A percentile compares a stretch with the other conserved stretches of the same genome.
Conservation (phyloP, 73 alveolate species). For the Tetrahymena borealis region DNA sequence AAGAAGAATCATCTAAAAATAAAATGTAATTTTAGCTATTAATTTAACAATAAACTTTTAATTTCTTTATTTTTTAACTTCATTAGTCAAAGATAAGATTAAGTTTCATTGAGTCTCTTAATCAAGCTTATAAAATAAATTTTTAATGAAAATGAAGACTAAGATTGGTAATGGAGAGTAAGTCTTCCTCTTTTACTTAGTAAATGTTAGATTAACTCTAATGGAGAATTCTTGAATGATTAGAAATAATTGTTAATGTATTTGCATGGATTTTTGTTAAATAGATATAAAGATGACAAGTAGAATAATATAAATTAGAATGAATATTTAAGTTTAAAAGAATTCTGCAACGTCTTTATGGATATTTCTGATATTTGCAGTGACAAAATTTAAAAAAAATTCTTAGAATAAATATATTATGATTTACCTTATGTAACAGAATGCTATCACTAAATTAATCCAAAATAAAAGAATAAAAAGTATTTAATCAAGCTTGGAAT, state of each 20-base stretch:
- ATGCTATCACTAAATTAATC: background rate
- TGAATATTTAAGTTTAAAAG: background rate
- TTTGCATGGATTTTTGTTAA: background rate
- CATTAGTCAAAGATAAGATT: background rate
- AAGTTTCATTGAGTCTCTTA: background rate
- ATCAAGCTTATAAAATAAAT: background rate
- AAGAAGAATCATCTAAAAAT: background rate
- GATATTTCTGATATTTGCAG: background rate
- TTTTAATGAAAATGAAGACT: background rate
- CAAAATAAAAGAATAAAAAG: background rate
- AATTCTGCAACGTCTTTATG: background rate
- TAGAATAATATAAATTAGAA: background rate
- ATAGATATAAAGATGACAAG: background rate
- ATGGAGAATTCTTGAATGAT: background rate
- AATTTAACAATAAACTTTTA: background rate
- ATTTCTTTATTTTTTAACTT: background rate
- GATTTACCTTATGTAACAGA: background rate
- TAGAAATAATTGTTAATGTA: background rate
- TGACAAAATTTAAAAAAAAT: background rate
- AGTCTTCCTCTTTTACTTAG: background rate
- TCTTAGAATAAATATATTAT: background rate
- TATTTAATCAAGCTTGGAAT: background rate
- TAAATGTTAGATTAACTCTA: background rate
- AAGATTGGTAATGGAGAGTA: background rate
- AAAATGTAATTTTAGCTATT: background rate